Evolutionary conservation across 176 grass and related monocot species (phyloP), one percentile per base, ranked within the genome.

Genomic region (Pontederia crassipes): DNA sequence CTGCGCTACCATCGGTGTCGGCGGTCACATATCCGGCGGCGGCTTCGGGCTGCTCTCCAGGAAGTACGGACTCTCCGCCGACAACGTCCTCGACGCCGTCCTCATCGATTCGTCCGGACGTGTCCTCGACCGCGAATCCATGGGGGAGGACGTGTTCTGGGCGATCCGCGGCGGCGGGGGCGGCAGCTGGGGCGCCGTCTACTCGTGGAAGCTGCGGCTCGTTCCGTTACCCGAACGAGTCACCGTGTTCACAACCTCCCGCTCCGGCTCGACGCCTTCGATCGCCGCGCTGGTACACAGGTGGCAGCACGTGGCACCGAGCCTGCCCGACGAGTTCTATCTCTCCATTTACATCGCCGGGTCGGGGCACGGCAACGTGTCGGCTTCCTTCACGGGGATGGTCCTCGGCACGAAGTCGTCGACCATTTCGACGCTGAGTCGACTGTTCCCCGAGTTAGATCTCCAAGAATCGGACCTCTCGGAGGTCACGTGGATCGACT

Each of bases 71-170:
- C 79, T 95, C 6, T 70, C 74, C 12, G 79, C 90, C 7, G 86
- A 95, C 40, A 89, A 95, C 75, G 74, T 86, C 9, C 0, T 89
- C 24, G 85, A 95, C 35, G 67, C 69, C 0, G 46, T 81, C 32
- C n/a, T 89, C 0, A 27, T 95, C 28, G 72, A 59, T 1, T 12
- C 90, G 0, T 10, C 53, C 1, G 85, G 80, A 0, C 10, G 11
- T 0, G 8, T 28, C 8, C 35, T 74, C 13, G 59, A 78, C 51
- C 67, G 83, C 3, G 50, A 2, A 0, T 35, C 74, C 1, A 87
- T 95, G 86, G 72, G 68, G 11, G 72, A 62, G 11, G 83, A 95
- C 57, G 65, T 84, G 27, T 95, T 95, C 26, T 95, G 86, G 90
- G 90, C 86, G 0, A 74, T 90, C 46, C 61, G 86, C 0, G 86